phyloP scores from a whole-genome alignment of 306 rosid species.

The Luffa aegyptiaca region DNA sequence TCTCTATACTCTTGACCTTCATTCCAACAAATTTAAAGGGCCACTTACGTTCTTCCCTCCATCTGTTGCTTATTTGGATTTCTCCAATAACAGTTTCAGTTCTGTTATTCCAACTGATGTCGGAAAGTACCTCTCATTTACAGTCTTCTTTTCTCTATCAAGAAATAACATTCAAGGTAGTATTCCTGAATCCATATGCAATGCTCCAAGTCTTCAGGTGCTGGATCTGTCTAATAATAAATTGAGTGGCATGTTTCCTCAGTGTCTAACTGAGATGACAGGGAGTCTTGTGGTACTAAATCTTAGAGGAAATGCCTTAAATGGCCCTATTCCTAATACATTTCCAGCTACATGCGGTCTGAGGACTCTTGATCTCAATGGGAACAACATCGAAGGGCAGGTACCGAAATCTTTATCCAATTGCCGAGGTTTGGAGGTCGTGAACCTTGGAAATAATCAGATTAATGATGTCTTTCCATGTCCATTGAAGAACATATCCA shows the following conservation, averaged over 20 bases:
- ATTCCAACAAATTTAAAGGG: conserved; percentile 21
- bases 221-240: conserved; percentile 25
- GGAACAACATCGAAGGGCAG: too few species aligned
- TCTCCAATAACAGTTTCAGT: conserved; percentile 16
- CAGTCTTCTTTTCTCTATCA: conserved; percentile 17
- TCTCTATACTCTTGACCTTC: conserved; percentile 18
- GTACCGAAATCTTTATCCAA: too few species aligned
- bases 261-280: conserved; percentile 4
- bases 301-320: too few species aligned
- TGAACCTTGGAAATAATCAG: too few species aligned
- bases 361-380: too few species aligned
- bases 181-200: conserved; percentile 30
- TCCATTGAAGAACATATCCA: too few species aligned
- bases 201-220: conserved; percentile 2
- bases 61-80: background rate
- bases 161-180: background rate
- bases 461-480: too few species aligned
- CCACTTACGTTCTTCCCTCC: background rate
- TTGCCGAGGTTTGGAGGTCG: too few species aligned
- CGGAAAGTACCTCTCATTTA: fast-evolving
- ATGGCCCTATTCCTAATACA: too few species aligned
- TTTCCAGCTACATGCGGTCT: too few species aligned
- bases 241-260: conserved; percentile 14
- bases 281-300: background rate
- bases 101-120: background rate